phyloP scores from a whole-genome alignment of 495 filamentous ascomycete species.

The Penicillium canariense region DNA sequence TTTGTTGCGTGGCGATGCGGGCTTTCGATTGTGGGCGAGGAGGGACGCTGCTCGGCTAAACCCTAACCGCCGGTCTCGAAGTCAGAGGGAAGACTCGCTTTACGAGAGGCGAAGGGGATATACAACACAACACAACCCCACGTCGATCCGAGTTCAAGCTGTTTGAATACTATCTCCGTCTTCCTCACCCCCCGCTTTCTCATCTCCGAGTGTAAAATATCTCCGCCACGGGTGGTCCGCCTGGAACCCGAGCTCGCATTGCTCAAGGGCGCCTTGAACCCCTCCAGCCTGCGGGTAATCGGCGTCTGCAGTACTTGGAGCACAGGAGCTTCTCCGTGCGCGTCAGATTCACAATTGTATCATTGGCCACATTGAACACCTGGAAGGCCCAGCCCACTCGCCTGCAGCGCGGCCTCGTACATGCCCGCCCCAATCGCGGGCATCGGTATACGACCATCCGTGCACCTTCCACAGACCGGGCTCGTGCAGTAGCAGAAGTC shows the following conservation, averaged over 20 bases:
- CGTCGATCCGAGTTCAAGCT: too few species aligned
- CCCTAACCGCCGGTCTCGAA: conserved; percentile 30
- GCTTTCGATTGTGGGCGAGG: conserved; percentile 25
- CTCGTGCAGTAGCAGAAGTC: conserved; percentile 48
- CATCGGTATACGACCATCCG: conserved; percentile 60
- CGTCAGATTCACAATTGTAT: conserved; percentile 44
- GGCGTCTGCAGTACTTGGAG: conserved; percentile 39
- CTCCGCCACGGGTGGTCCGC: conserved; percentile 54
- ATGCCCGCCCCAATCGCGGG: conserved; percentile 53
- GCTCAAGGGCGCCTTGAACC: conserved; percentile 54
- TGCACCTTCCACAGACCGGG: conserved; percentile 52
- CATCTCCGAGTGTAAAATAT: conserved; percentile 32
- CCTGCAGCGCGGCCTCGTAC: conserved; percentile 17
- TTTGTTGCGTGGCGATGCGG: conserved; percentile 6
- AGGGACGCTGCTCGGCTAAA: conserved; percentile 44
- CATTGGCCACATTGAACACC: conserved; percentile 59
- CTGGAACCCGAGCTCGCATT: conserved; percentile 55
- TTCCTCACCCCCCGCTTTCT: not conserved
- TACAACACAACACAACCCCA: not conserved
- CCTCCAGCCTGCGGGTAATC: conserved; percentile 50
- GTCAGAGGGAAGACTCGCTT: too few species aligned
- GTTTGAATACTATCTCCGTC: not conserved
- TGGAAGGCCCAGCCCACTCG: conserved; percentile 53
- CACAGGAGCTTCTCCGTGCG: conserved; percentile 35
- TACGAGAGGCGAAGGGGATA: not conserved